Evolutionary conservation across 768 basidiomycete genomes (phyloP).

Genomic region (Amanita rubescens): DNA sequence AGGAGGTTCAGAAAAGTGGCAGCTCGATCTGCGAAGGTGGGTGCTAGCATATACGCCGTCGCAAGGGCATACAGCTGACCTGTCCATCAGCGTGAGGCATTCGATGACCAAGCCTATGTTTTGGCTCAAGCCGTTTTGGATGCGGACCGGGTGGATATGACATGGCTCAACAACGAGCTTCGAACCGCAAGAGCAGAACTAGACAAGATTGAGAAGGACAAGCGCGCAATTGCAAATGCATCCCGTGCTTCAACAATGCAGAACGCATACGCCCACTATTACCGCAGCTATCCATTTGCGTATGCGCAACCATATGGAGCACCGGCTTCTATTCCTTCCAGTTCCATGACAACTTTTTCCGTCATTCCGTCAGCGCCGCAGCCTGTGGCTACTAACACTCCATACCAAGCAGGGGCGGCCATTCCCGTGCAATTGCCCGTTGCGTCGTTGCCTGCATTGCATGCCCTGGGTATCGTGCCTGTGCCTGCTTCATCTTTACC

Average conservation of each 20-base stretch:
- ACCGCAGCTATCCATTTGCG: constrained; percentile 57
- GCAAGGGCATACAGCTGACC: neutral
- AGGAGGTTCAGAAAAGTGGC: constrained; percentile 50
- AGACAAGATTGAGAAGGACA: constrained; percentile 64
- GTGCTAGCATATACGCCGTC: constrained; percentile 13
- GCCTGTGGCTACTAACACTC: constrained; percentile 24
- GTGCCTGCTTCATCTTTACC: constrained; percentile 49
- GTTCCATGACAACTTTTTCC: constrained; percentile 28
- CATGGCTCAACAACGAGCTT: constrained; percentile 49
- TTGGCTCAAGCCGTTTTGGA: constrained; percentile 62
- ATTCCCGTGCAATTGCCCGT: constrained; percentile 71
- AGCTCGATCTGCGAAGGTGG: constrained; percentile 50
- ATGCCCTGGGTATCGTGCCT: constrained; percentile 68
- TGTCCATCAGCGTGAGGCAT: constrained; percentile 44
- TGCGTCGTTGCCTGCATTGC: constrained; percentile 54
- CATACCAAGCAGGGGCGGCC: constrained; percentile 31
- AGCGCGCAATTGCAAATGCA: constrained; percentile 41
- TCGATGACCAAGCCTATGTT: constrained; percentile 55
- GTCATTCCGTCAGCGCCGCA: constrained; percentile 21
- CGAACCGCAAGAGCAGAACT: constrained; percentile 55
- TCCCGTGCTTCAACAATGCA: constrained; percentile 35
- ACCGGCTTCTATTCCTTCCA: constrained; percentile 15
- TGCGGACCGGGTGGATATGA: constrained; percentile 55
- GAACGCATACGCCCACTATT: constrained; percentile 38
- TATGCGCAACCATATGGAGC: constrained; percentile 53